These are phyloP conservation scores for Aurantiochytrium sp. DNA, from an alignment of 108 stramenopile species.

Conservation along the genomic window DNA sequence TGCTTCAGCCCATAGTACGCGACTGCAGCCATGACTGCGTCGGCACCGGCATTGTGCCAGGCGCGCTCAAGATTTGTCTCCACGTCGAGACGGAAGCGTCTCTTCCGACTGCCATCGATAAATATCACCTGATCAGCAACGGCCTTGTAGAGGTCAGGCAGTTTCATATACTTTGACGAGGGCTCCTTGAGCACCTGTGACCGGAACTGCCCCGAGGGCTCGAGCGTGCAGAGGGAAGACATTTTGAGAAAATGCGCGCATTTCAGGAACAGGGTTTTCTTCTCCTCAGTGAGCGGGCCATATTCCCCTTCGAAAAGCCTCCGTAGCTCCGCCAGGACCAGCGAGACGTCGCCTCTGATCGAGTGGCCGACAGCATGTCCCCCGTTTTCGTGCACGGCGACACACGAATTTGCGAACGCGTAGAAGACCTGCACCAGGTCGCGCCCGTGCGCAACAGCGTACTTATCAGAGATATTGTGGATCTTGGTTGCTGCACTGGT, in stretches of 20 bases:
- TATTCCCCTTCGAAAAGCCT: neutral
- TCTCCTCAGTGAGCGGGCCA: neutral
- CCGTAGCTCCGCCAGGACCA: neutral
- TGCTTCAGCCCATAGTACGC: neutral
- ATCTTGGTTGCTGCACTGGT: neutral
- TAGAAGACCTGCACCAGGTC: neutral
- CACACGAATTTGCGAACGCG: neutral
- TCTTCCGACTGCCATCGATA: no score
- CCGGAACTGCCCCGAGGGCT: neutral
- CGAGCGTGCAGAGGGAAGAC: neutral
- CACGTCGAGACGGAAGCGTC: neutral
- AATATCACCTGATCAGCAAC: neutral
- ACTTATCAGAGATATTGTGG: neutral
- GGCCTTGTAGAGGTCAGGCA: neutral
- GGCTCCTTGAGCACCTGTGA: neutral
- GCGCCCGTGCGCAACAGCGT: neutral
- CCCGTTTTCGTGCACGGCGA: neutral
- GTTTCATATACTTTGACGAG: neutral
- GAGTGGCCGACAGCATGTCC: neutral
- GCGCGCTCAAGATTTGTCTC: neutral
- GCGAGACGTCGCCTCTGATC: neutral
- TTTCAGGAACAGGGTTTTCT: neutral
- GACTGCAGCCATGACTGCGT: neutral
- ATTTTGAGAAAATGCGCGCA: neutral
- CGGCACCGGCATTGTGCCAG: neutral